A percentile compares a stretch with the other conserved stretches of the same genome.
phyloP scores from a whole-genome alignment of 176 grass and related monocot species.

The Poa pratensis region DNA sequence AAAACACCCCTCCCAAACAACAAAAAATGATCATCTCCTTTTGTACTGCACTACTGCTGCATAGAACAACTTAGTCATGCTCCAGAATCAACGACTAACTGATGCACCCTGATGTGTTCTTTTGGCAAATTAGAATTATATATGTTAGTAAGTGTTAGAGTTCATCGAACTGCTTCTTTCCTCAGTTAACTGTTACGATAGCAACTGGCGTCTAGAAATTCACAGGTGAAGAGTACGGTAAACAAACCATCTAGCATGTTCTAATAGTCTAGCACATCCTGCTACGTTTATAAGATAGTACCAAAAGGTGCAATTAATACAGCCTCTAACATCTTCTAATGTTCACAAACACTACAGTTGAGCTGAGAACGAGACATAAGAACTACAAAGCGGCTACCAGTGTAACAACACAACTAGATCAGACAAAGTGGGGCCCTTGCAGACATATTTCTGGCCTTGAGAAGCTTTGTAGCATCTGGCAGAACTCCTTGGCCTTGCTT shows the following conservation, averaged over 20 bases:
- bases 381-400: not conserved
- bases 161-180: too few species aligned
- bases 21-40: too few species aligned
- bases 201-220: too few species aligned
- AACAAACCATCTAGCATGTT: not conserved
- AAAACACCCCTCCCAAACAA: too few species aligned
- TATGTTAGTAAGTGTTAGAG: too few species aligned
- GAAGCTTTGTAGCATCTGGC: not conserved
- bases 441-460: constrained; percentile 1
- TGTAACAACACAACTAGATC: not conserved
- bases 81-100: too few species aligned
- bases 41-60: too few species aligned
- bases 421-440: not conserved
- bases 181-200: too few species aligned
- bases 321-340: not conserved
- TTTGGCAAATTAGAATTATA: too few species aligned
- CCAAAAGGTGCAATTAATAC: not conserved
- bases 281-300: not conserved
- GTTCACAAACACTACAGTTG: not conserved
- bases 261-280: not conserved
- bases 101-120: too few species aligned
- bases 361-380: not conserved
- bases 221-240: not conserved
- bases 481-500: constrained; percentile 10
- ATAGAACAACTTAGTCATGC: too few species aligned